Percentiles rank a stretch among this genome's conserved stretches.
phyloP scores from a whole-genome alignment of 2,329 filamentous ascomycete species.

The Cryphonectria carpinicola region DNA sequence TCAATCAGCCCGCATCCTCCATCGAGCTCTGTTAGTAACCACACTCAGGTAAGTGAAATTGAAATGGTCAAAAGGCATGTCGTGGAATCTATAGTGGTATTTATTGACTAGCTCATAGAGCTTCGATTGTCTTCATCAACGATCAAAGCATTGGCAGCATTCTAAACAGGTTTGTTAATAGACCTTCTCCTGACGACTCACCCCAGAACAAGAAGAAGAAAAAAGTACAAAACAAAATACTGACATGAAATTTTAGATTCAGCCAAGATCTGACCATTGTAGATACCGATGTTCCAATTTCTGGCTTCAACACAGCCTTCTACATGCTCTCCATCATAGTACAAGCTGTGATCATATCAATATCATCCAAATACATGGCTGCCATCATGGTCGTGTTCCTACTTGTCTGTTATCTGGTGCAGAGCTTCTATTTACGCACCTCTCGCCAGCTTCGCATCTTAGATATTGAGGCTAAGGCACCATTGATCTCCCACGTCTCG shows the following conservation, averaged over 20 bases:
- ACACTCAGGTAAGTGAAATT: not conserved
- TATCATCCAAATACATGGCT: not conserved
- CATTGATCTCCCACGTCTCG: conserved; percentile 45
- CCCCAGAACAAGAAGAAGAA: too few relatives aligned
- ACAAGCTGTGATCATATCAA: not conserved
- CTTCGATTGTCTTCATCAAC: not conserved
- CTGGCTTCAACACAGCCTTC: not conserved
- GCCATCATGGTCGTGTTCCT: not conserved
- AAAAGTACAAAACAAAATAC: not conserved
- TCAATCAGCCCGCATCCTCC: not conserved
- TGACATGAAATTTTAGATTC: not conserved
- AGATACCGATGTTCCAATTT: not conserved
- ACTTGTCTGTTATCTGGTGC: conserved; percentile 34
- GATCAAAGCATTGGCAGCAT: not conserved
- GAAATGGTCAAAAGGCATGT: not conserved
- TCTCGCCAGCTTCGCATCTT: conserved; percentile 48
- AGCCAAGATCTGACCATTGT: not conserved
- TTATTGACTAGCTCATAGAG: not conserved
- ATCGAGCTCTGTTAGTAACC: not conserved
- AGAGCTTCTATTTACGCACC: conserved; percentile 46
- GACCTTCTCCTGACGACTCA: too few relatives aligned
- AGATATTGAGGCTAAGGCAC: conserved; percentile 47
- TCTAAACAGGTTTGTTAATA: not conserved
- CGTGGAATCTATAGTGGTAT: not conserved
- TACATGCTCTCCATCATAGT: not conserved